Evolutionary conservation across 2,329 filamentous ascomycete species (phyloP), one percentile per base, ranked within the genome.

Genomic region (Xylaria sp.): DNA sequence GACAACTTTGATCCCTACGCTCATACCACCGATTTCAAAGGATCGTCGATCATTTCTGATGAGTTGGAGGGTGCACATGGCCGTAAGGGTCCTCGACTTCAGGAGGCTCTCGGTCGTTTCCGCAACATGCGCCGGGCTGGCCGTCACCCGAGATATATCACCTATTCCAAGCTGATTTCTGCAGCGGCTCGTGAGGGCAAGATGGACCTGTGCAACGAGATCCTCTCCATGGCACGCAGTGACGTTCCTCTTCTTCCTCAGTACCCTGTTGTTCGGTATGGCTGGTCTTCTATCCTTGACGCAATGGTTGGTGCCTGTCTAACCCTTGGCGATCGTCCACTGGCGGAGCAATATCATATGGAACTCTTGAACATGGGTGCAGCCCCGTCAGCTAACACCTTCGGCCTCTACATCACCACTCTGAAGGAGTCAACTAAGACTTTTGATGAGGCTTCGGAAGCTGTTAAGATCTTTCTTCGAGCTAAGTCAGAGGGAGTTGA

Each of bases 351-450:
- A 70, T 97, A 90, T 77, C 95, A 98, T 74, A 90, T 95, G 76
- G 92, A 99, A 76, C 84, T 99, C 68, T 83, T 96, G 49, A 89
- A 92, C 63, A 95, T 98, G 82, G 94, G 94, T 48, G 88, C 91
- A 62, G 90, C 93, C 9, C 95, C 95, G 15, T 96, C 94, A 2
- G 95, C 95, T 43, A 99, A 99, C 81, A 99, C 95, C 0, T 99
- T 96, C 70, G 95, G 95, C 62, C 86, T 99, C 17, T 99, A 98
- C 83, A 99, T 99, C 78, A 98, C 96, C n/a, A 98, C 94, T 1
- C 83, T 99, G 64, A 97, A 98, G 81, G 94, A 97, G 74, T 96
- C 92, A 0, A 92, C 92, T 67, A 97, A 96, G 85, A 98, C 93
- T 0, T 98, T 97, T 68, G 95, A 99, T 72, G 95, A 99, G 77